These are phyloP conservation scores for Chytridiales sp. DNA, from an alignment of 371 early-diverging fungal species.

Conservation along the genomic window DNA sequence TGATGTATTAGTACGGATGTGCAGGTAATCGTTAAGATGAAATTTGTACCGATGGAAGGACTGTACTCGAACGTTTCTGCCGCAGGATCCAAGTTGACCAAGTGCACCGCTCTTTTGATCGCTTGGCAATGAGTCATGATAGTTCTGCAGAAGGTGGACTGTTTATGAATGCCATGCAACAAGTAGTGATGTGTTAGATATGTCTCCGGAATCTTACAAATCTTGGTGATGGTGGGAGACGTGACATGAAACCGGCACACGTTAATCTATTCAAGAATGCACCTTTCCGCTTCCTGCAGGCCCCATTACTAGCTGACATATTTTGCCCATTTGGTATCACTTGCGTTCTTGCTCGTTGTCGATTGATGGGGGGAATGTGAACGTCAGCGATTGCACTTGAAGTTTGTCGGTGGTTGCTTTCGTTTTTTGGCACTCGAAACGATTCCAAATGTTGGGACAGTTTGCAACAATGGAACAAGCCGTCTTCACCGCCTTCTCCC, in stretches of 20 bases:
- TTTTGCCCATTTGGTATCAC: conserved; percentile 80
- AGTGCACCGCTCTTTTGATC: conserved; percentile 77
- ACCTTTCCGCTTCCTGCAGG: conserved; percentile 96
- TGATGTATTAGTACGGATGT: not conserved
- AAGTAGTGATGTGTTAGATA: conserved; percentile 2
- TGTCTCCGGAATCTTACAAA: not conserved
- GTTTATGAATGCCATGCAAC: conserved; percentile 4
- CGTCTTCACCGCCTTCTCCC: too few relatives aligned
- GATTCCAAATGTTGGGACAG: too few relatives aligned
- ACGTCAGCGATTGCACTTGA: too few relatives aligned
- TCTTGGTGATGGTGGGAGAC: not conserved
- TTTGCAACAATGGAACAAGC: too few relatives aligned
- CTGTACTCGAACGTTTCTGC: conserved; percentile 91
- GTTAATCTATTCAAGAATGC: too few relatives aligned
- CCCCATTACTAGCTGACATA: conserved; percentile 97
- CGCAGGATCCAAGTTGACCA: conserved; percentile 99
- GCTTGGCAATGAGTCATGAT: conserved; percentile 89
- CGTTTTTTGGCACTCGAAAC: too few relatives aligned
- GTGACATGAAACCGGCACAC: conserved; percentile 6
- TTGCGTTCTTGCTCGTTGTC: too few relatives aligned
- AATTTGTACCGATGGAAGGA: conserved; percentile 80
- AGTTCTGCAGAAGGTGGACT: conserved; percentile 94
- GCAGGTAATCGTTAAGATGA: too few relatives aligned
- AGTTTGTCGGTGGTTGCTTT: too few relatives aligned
- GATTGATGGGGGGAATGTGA: too few relatives aligned